phyloP scores from a whole-genome alignment of 129 eudicot species.

The Tagetes patula region DNA sequence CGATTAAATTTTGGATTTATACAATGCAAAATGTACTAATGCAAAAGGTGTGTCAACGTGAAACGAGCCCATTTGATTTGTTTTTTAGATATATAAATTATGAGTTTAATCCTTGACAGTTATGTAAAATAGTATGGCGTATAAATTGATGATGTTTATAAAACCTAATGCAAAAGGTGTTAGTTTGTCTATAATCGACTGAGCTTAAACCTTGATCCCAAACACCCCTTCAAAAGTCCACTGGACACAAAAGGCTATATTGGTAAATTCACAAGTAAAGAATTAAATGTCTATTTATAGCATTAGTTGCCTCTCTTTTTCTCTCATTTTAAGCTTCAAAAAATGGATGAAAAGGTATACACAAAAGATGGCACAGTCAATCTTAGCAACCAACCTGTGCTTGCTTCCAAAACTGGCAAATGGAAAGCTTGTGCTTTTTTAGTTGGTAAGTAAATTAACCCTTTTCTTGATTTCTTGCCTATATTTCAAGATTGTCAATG shows the following conservation, averaged over 20 bases:
- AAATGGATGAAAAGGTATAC: conserved; percentile 66
- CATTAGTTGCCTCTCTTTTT: conserved; percentile 22
- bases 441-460: conserved; percentile 57
- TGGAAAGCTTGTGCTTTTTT: conserved; percentile 96
- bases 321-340: conserved; percentile 8
- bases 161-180: neutral
- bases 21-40: too few relatives aligned
- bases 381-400: conserved; percentile 74
- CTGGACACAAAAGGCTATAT: conserved; percentile 19
- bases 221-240: neutral
- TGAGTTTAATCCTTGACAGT: too few relatives aligned
- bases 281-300: conserved; percentile 35
- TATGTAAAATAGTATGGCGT: too few relatives aligned
- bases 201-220: neutral
- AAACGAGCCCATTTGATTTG: too few relatives aligned
- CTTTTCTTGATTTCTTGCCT: conserved; percentile 25
- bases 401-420: conserved; percentile 79
- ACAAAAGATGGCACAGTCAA: conserved; percentile 93
- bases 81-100: too few relatives aligned
- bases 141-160: too few relatives aligned
- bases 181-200: neutral
- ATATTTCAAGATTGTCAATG: conserved; percentile 27
- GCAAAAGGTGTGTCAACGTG: too few relatives aligned
- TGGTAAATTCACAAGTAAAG: conserved; percentile 23
- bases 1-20: neutral